Evolutionary conservation across 1,284 basidiomycete species (phyloP).

Genomic region (Cutaneotrichosporon curvatum): DNA sequence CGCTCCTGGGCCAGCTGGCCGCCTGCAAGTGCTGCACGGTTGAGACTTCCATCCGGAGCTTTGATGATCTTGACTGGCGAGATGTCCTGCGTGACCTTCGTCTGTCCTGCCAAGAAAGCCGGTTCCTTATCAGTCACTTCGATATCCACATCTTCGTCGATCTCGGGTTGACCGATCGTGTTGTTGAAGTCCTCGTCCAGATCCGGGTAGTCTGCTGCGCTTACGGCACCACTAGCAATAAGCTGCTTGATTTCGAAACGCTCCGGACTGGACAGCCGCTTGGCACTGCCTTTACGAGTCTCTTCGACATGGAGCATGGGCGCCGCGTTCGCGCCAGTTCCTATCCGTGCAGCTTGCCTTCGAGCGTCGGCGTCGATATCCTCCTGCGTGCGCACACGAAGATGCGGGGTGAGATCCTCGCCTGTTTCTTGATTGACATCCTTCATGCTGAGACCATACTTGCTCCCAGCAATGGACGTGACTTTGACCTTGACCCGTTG

Average conservation of each 20-base stretch:
- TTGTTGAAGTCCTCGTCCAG: constrained; percentile 83
- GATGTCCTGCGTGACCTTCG: constrained; percentile 86
- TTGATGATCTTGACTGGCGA: constrained; percentile 97
- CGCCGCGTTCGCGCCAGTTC: constrained; percentile 52
- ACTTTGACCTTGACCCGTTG: constrained; percentile 92
- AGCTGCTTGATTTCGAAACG: constrained; percentile 99
- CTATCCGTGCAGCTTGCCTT: constrained; percentile 57
- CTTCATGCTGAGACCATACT: constrained; percentile 88
- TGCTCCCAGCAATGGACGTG: constrained; percentile 77
- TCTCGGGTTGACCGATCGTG: constrained; percentile 69
- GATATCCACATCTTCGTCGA: constrained; percentile 93
- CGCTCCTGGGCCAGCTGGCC: constrained; percentile 91
- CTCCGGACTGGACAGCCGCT: constrained; percentile 90
- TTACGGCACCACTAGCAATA: constrained; percentile 88
- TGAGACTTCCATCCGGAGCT: constrained; percentile 88
- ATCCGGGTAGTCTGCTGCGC: constrained; percentile 91
- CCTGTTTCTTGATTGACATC: constrained; percentile 91
- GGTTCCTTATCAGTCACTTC: constrained; percentile 97
- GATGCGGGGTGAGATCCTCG: constrained; percentile 76
- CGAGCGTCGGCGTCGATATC: constrained; percentile 75
- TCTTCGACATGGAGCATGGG: constrained; percentile 48
- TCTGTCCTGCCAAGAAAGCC: constrained; percentile 91
- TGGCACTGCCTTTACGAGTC: constrained; percentile 64
- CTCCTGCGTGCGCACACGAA: constrained; percentile 85
- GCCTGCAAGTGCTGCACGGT: constrained; percentile 88